A percentile compares a stretch with the other conserved stretches of the same genome.
Evolutionary conservation across 371 early-diverging fungal species (phyloP).

Genomic region (Circinella umbellata): DNA sequence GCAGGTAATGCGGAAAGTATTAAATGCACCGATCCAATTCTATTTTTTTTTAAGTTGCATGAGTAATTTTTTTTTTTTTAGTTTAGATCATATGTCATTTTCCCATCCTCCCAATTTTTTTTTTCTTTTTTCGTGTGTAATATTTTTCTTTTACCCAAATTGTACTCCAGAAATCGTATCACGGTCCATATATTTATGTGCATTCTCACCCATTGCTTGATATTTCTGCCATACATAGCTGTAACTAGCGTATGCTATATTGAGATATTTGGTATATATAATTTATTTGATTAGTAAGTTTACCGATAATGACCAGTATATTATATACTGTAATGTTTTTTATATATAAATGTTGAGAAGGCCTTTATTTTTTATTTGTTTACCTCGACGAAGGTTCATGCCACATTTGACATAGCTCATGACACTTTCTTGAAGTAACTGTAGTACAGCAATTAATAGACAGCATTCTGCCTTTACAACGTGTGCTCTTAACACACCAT

Average conservation of each 20-base stretch:
- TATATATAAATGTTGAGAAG: no score
- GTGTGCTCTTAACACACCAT: conserved; percentile 62
- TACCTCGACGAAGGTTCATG: conserved; percentile 44
- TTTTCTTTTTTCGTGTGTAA: no score
- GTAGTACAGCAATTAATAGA: conserved; percentile 59
- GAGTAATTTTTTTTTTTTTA: not conserved
- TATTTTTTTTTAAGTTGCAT: conserved; percentile 24
- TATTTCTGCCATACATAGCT: conserved; percentile 54
- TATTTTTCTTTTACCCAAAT: conserved; percentile 39
- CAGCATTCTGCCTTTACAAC: conserved; percentile 65
- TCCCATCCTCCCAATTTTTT: not conserved
- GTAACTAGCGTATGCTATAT: conserved; percentile 47
- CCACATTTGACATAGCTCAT: conserved; percentile 68
- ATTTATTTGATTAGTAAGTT: no score
- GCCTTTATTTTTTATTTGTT: not conserved
- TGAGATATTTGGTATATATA: not conserved
- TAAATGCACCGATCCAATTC: conserved; percentile 64
- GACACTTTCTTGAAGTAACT: conserved; percentile 62
- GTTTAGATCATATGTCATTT: conserved; percentile 6
- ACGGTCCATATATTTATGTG: conserved; percentile 46
- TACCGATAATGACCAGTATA: no score
- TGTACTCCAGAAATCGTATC: conserved; percentile 55
- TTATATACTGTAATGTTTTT: no score
- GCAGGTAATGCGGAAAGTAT: conserved; percentile 61
- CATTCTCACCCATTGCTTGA: conserved; percentile 42